Evolutionary conservation across 73 alveolate genomes (phyloP).

Genomic region (Effrenium voratum): DNA sequence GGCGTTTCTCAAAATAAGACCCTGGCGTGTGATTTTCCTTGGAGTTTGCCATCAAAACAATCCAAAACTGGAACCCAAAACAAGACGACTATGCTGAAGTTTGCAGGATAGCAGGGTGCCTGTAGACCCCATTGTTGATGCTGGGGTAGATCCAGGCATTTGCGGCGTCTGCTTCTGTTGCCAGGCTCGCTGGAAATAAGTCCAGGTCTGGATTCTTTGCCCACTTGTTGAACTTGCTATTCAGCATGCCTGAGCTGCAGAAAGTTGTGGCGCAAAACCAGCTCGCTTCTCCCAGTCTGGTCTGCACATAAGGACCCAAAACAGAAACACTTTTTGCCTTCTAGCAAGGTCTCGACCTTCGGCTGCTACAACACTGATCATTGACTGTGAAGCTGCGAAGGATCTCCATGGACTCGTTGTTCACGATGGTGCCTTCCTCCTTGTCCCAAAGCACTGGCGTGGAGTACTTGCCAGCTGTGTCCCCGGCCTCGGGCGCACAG

Average conservation of each 20-base stretch:
- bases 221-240: constrained; percentile 48
- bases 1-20: too few species aligned
- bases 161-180: constrained; percentile 80
- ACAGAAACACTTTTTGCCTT: too few species aligned
- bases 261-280: too few species aligned
- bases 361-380: too few species aligned
- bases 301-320: neutral
- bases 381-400: constrained; percentile 17
- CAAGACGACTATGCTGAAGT: too few species aligned
- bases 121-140: constrained; percentile 95
- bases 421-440: constrained; percentile 92
- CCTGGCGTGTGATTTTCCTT: too few species aligned
- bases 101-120: too few species aligned
- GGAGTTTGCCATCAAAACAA: too few species aligned
- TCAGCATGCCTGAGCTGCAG: constrained; percentile 51
- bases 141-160: constrained; percentile 95
- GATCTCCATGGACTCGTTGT: constrained; percentile 85
- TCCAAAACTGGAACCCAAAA: too few species aligned
- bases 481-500: constrained; percentile 57
- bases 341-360: too few species aligned
- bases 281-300: neutral
- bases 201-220: constrained; percentile 85
- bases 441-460: constrained; percentile 95
- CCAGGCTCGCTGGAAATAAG: constrained; percentile 84
- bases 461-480: constrained; percentile 87